Evolutionary conservation across 805 yeast species (phyloP).

Genomic region (Pichia thaimueangensis): DNA sequence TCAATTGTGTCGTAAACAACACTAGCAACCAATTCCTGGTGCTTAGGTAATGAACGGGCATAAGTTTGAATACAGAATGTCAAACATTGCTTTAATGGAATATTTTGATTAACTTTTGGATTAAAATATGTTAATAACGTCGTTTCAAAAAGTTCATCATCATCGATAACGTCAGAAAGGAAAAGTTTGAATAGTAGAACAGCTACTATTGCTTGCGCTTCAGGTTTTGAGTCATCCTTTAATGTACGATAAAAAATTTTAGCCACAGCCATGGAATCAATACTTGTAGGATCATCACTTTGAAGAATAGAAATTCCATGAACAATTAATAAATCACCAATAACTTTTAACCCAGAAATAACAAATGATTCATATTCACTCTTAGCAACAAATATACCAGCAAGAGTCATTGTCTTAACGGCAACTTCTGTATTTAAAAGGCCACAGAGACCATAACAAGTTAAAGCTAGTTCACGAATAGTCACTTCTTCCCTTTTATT

Average conservation of each 20-base stretch:
- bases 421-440: slow-evolving; percentile 64
- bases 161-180: slow-evolving; percentile 67
- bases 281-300: slow-evolving; percentile 43
- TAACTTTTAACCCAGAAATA: slow-evolving; percentile 56
- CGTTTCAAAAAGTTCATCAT: slow-evolving; percentile 65
- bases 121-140: slow-evolving; percentile 70
- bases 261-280: slow-evolving; percentile 60
- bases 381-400: slow-evolving; percentile 60
- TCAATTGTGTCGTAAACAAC: slow-evolving; percentile 61
- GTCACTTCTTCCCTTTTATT: slow-evolving; percentile 43
- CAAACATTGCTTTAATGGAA: slow-evolving; percentile 67
- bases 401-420: slow-evolving; percentile 49
- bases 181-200: slow-evolving; percentile 81
- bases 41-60: slow-evolving; percentile 65
- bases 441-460: slow-evolving; percentile 75
- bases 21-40: slow-evolving; percentile 59
- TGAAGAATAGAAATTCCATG: slow-evolving; percentile 70
- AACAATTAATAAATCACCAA: slow-evolving; percentile 71
- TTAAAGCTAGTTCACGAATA: slow-evolving; percentile 59
- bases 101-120: slow-evolving; percentile 56
- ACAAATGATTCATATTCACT: slow-evolving; percentile 56
- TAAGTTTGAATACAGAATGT: slow-evolving; percentile 87
- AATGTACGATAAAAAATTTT: slow-evolving; percentile 63
- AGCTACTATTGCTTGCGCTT: slow-evolving; percentile 72
- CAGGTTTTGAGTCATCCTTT: slow-evolving; percentile 49